Evolutionary conservation across 805 yeast genomes (phyloP), one percentile per base, ranked within the genome.

Genomic region (Cyberlindnera subsufficiens): DNA sequence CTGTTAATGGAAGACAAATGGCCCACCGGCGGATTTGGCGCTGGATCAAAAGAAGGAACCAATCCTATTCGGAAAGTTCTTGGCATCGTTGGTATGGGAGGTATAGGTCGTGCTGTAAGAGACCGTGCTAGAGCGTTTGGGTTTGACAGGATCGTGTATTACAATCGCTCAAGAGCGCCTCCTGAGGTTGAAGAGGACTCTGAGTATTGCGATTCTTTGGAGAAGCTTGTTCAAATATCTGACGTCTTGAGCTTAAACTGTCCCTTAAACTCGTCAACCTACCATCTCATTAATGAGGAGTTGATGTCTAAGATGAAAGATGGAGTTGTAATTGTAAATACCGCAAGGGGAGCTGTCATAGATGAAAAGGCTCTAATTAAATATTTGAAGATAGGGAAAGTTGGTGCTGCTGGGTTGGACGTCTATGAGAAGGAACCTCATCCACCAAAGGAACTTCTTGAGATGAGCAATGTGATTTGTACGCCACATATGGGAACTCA

Each of bases 401-500:
- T 78, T 6, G 58, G 72, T 37, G 75, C 72, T 56, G 73, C 78
- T 4, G 85, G 82, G 0, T 59, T 73, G 43, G 85, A 78, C 53
- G 84, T 78, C 5, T 77, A 65, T 51, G 75, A 75, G 55, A 49
- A 65, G 30, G 84, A 78, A 55, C 84, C 84, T 7, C 20, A 32
- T 4, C 53, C 61, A 5, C 59, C 60, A 13, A 42, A 33, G 11
- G 56, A 50, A 11, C 44, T 61, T 6, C 10, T 49, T 14, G 43
- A 44, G 6, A 43, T 64, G 35, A 49, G 52, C 33, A 77, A 73
- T 51, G 77, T 74, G 15, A 51, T 72, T 2, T 55, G 74, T 44
- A 73, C 80, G 8, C 85, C 85, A 1, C 85, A 79, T 55, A 55
- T 77, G 32, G 84, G 80, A 1, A 77, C 81, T 18, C 69, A 77